Evolutionary conservation across 257 asterid species (phyloP).

Genomic region (Ocimum tenuiflorum): DNA sequence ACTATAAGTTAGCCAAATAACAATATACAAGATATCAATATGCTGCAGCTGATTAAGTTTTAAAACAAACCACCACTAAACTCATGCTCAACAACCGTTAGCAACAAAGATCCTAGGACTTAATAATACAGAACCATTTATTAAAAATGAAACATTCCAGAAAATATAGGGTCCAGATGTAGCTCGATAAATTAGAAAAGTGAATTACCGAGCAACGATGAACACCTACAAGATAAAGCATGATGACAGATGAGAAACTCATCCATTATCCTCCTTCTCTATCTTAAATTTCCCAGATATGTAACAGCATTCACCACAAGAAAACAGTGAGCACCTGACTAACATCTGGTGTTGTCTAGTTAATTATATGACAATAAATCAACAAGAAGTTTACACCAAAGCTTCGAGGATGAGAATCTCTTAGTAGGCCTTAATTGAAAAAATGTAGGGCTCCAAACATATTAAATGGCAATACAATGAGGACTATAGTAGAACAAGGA

Average conservation of each 20-base stretch:
- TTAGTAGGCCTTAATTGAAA: not conserved
- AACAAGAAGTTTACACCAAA: not conserved
- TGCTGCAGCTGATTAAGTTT: not conserved
- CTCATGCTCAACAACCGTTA: not conserved
- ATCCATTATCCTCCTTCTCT: slow-evolving; percentile 19
- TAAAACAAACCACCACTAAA: not conserved
- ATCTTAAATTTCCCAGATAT: slow-evolving; percentile 37
- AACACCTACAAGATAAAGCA: slow-evolving; percentile 38
- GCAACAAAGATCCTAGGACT: not conserved
- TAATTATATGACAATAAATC: not conserved
- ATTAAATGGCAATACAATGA: no score
- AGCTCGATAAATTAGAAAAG: slow-evolving; percentile 30
- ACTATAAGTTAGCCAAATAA: not conserved
- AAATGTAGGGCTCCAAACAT: not conserved
- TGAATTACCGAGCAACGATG: slow-evolving; percentile 34
- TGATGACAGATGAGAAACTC: slow-evolving; percentile 31
- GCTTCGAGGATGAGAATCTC: not conserved
- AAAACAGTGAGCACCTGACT: slow-evolving; percentile 31
- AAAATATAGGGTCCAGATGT: slow-evolving; percentile 36
- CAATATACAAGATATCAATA: not conserved
- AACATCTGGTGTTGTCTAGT: slow-evolving; percentile 20
- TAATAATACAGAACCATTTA: not conserved
- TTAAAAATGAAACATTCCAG: not conserved
- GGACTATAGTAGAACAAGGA: no score
- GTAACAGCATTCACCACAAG: slow-evolving; percentile 37